Evolutionary conservation across 768 basidiomycete species (phyloP).

Genomic region (Podaxis carcinomalis): DNA sequence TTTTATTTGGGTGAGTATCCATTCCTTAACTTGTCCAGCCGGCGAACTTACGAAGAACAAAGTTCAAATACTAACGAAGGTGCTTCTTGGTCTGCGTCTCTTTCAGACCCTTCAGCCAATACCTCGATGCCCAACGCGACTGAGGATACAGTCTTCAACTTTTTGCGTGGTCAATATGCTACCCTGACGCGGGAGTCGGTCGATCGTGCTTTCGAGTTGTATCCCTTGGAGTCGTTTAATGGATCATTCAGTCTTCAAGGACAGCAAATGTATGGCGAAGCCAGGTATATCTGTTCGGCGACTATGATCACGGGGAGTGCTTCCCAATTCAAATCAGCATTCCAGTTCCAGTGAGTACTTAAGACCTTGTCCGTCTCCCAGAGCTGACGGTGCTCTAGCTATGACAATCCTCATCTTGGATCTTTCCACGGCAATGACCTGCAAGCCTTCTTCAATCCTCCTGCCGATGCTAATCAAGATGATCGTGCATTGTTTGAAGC

Average conservation of each 20-base stretch:
- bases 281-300: constrained; percentile 39
- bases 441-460: constrained; percentile 29
- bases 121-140: constrained; percentile 34
- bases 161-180: constrained; percentile 34
- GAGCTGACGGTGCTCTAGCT: constrained; percentile 19
- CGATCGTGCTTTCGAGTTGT: constrained; percentile 18
- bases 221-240: constrained; percentile 22
- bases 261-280: constrained; percentile 43
- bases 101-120: constrained; percentile 32
- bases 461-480: constrained; percentile 20
- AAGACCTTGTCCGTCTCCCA: neutral
- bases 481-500: constrained; percentile 28
- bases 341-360: constrained; percentile 30
- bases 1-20: constrained; percentile 28
- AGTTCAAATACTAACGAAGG: constrained; percentile 40
- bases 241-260: constrained; percentile 33
- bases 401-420: constrained; percentile 35
- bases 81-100: constrained; percentile 31
- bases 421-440: constrained; percentile 34
- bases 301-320: constrained; percentile 28
- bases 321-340: constrained; percentile 16
- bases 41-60: neutral
- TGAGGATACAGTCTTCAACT: constrained; percentile 35
- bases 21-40: neutral
- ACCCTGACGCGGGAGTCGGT: constrained; percentile 26